Evolutionary conservation across 1,284 basidiomycete species (phyloP).

Genomic region (Ustilago crameri): DNA sequence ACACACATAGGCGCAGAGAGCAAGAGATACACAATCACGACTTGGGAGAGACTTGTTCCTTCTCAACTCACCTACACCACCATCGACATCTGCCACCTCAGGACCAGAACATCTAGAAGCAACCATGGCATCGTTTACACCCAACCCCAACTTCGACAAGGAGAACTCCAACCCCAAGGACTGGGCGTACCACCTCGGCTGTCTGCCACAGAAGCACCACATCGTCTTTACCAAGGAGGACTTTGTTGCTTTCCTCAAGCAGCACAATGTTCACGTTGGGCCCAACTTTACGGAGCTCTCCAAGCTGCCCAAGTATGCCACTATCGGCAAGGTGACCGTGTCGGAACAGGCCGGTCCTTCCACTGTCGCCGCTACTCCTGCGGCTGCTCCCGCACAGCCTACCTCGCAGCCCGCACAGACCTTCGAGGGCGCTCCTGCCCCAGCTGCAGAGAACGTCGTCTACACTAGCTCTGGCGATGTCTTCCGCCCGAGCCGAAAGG

Average conservation of each 20-base stretch:
- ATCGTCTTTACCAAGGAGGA: conserved; percentile 62
- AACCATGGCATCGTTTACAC: conserved; percentile 52
- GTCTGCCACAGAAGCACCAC: conserved; percentile 43
- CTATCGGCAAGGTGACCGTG: conserved; percentile 49
- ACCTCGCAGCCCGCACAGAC: conserved; percentile 7
- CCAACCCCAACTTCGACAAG: conserved; percentile 46
- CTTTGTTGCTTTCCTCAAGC: conserved; percentile 60
- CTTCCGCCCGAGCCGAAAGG: conserved; percentile 59
- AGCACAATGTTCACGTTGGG: conserved; percentile 56
- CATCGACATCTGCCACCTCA: neutral
- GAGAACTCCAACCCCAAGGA: conserved; percentile 59
- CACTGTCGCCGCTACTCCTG: conserved; percentile 6
- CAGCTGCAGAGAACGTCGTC: conserved; percentile 28
- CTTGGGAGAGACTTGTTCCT: neutral
- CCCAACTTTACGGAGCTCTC: conserved; percentile 59
- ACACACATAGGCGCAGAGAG: neutral
- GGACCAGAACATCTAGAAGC: neutral
- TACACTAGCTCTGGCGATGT: conserved; percentile 56
- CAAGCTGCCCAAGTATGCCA: conserved; percentile 57
- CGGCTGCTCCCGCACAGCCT: conserved; percentile 10
- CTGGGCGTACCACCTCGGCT: conserved; percentile 60
- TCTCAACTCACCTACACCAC: neutral
- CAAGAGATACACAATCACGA: too few relatives aligned
- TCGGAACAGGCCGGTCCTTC: conserved; percentile 27
- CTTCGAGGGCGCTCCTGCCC: conserved; percentile 5